Conservation (phyloP, 1,284 basidiomycete genomes). For the Heliocybe sulcata region DNA sequence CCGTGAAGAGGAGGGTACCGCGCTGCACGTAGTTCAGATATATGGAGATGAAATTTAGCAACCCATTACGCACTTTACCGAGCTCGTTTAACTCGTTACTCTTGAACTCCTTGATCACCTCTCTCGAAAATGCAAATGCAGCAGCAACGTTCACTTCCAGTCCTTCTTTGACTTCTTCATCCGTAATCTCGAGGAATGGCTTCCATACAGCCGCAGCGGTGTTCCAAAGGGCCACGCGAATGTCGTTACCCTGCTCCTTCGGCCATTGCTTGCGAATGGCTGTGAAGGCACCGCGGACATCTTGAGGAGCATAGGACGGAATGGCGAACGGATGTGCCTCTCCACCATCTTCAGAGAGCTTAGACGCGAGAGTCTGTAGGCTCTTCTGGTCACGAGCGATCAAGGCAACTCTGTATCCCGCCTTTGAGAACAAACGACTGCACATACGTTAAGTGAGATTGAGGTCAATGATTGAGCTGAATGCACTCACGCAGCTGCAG, state of each 20-base stretch:
- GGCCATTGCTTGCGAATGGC: slow-evolving; percentile 47
- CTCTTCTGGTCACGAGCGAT: slow-evolving; percentile 52
- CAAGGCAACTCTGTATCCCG: slow-evolving; percentile 64
- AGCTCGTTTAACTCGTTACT: slow-evolving; percentile 43
- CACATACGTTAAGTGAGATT: slow-evolving; percentile 1
- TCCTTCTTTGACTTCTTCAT: slow-evolving; percentile 43
- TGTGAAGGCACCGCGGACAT: slow-evolving; percentile 47
- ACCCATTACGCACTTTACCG: slow-evolving; percentile 23
- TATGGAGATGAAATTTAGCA: no score
- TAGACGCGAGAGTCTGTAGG: slow-evolving; percentile 44
- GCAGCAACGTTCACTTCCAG: slow-evolving; percentile 51
- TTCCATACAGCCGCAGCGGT: slow-evolving; percentile 53
- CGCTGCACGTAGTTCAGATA: slow-evolving; percentile 20
- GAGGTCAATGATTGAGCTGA: background rate
- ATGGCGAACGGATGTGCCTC: slow-evolving; percentile 64
- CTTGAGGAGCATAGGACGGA: slow-evolving; percentile 42
- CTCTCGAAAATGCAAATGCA: slow-evolving; percentile 63
- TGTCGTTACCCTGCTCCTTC: slow-evolving; percentile 19
- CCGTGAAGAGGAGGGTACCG: slow-evolving; percentile 72
- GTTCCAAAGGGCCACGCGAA: slow-evolving; percentile 67
- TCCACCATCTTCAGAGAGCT: slow-evolving; percentile 44
- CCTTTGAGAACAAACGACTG: slow-evolving; percentile 56
- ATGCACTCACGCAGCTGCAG: slow-evolving; percentile 47
- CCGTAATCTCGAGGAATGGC: slow-evolving; percentile 60
- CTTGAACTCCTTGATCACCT: slow-evolving; percentile 56